These are phyloP conservation scores for Tetraselmis striata DNA, from an alignment of 139 green algal genomes.

Conservation along the genomic window DNA sequence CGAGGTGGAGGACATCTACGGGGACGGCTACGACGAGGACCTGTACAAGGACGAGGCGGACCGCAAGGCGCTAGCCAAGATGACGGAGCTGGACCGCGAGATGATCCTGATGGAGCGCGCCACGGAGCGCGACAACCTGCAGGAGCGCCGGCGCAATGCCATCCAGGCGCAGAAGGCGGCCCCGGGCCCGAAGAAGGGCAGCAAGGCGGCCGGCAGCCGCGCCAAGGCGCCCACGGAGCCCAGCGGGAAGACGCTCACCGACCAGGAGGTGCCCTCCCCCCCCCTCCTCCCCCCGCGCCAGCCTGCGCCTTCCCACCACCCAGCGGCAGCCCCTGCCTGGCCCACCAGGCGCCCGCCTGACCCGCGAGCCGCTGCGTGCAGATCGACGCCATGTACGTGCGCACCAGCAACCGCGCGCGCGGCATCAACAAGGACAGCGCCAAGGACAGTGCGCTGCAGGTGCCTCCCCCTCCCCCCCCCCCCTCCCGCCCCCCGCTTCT, in stretches of 20 bases:
- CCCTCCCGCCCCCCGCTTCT: too few relatives aligned
- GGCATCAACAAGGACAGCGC: not conserved
- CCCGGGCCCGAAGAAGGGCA: not conserved
- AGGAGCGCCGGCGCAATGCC: slow-evolving; percentile 16
- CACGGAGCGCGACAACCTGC: slow-evolving; percentile 29
- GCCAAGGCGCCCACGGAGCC: not conserved
- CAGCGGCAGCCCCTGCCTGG: too few relatives aligned
- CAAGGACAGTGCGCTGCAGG: not conserved
- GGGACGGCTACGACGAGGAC: slow-evolving; percentile 31
- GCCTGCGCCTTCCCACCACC: too few relatives aligned
- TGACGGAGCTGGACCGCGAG: slow-evolving; percentile 66
- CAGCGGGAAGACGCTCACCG: not conserved
- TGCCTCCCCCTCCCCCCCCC: too few relatives aligned
- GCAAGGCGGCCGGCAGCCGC: not conserved
- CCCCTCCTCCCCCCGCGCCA: not conserved
- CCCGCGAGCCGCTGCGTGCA: too few relatives aligned
- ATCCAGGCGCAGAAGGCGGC: not conserved
- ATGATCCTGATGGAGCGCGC: slow-evolving; percentile 46
- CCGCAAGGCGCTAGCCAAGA: slow-evolving; percentile 32
- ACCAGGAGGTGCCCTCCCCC: not conserved
- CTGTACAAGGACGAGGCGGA: slow-evolving; percentile 56
- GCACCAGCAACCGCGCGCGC: not conserved
- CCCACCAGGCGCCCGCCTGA: too few relatives aligned
- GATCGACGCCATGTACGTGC: not conserved
- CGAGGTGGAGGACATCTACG: slow-evolving; percentile 24